Conservation (phyloP, 106 monocot species). For the Dactylorhiza incarnata region DNA sequence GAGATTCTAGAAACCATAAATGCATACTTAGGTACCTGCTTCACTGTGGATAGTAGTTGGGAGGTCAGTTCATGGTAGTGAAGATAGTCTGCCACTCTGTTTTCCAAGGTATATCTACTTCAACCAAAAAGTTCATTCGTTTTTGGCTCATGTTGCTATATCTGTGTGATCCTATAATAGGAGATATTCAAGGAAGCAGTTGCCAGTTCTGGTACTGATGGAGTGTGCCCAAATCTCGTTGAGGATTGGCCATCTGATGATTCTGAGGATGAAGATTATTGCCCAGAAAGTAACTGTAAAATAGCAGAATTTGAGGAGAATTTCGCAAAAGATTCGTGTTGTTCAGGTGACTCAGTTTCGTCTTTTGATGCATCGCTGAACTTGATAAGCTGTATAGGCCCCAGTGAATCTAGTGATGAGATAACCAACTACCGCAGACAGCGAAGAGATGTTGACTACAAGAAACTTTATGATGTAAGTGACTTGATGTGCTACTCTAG, state of each 20-base stretch:
- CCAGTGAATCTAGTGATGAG: constrained; percentile 33
- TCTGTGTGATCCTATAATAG: constrained; percentile 24
- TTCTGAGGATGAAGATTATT: constrained; percentile 80
- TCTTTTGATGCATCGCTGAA: constrained; percentile 33
- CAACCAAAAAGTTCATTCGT: not conserved
- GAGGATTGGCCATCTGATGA: constrained; percentile 89
- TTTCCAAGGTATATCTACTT: constrained; percentile 8
- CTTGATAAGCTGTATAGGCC: constrained; percentile 26
- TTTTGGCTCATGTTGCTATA: not conserved
- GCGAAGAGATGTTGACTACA: constrained; percentile 72
- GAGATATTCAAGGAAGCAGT: constrained; percentile 77
- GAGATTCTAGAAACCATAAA: constrained; percentile 69
- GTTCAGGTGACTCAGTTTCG: constrained; percentile 25
- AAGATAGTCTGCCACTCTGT: not conserved
- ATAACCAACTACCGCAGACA: constrained; percentile 36
- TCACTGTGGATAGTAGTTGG: constrained; percentile 50
- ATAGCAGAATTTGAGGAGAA: constrained; percentile 25
- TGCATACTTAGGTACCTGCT: constrained; percentile 77
- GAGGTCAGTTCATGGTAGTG: constrained; percentile 39
- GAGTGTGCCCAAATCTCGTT: constrained; percentile 20
- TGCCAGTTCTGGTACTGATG: constrained; percentile 22
- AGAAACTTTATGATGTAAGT: constrained; percentile 81
- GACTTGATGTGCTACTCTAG: constrained; percentile 4
- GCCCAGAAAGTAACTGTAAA: constrained; percentile 35
- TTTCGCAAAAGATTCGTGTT: constrained; percentile 23